Evolutionary conservation across 1,284 basidiomycete species (phyloP).

Genomic region (Pseudozyma hubeiensis): DNA sequence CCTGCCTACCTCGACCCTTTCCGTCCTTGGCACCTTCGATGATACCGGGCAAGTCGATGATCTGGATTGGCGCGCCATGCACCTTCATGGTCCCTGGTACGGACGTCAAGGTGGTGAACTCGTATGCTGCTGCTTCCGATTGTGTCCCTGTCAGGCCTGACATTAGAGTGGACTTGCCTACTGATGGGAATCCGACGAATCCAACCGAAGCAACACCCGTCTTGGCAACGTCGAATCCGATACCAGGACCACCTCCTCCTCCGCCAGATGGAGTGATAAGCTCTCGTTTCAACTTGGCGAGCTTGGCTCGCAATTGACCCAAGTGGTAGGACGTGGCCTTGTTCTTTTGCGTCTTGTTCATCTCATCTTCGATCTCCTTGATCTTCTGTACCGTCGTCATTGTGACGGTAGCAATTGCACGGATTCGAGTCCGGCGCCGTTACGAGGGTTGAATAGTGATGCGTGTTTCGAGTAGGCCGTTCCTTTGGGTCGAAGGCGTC

Average conservation of each 20-base stretch:
- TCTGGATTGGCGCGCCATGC: slow-evolving; percentile 83
- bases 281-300: slow-evolving; percentile 95
- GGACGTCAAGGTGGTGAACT: slow-evolving; percentile 82
- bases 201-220: slow-evolving; percentile 96
- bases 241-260: slow-evolving; percentile 79
- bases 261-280: slow-evolving; percentile 83
- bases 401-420: slow-evolving; percentile 15
- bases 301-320: slow-evolving; percentile 96
- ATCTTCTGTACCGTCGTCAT: slow-evolving; percentile 65
- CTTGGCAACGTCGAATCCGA: slow-evolving; percentile 89
- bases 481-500: not conserved
- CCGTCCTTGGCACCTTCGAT: slow-evolving; percentile 99
- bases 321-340: slow-evolving; percentile 84
- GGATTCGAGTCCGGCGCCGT: slow-evolving; percentile 35
- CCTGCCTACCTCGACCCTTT: slow-evolving; percentile 96
- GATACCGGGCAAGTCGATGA: slow-evolving; percentile 82
- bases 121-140: slow-evolving; percentile 97
- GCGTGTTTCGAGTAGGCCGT: not conserved
- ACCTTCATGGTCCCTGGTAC: slow-evolving; percentile 96
- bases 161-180: slow-evolving; percentile 87
- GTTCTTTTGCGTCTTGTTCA: slow-evolving; percentile 85
- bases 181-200: slow-evolving; percentile 69
- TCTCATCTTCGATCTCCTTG: slow-evolving; percentile 69
- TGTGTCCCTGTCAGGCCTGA: slow-evolving; percentile 97
- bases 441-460: not conserved